A percentile compares a stretch with the other conserved stretches of the same genome.
Evolutionary conservation across 768 basidiomycete species (phyloP).

Genomic region (Guyanaporus albipodus): DNA sequence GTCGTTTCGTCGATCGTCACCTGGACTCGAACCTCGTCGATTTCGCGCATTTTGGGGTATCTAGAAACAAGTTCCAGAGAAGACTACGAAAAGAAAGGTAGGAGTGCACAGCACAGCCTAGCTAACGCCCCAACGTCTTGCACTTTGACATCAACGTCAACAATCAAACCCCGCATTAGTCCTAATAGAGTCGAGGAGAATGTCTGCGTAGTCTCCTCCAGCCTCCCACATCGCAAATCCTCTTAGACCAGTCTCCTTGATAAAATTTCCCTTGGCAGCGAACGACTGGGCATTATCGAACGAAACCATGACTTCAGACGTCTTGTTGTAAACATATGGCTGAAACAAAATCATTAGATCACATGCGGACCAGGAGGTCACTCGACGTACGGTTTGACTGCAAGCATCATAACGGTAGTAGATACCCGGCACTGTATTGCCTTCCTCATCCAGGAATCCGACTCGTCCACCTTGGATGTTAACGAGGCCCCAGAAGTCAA

Average conservation of each 20-base stretch:
- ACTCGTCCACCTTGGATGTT: no score
- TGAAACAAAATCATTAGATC: conserved; percentile 25
- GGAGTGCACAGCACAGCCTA: no score
- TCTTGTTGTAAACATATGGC: conserved; percentile 64
- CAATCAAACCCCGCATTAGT: neutral
- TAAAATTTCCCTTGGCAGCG: conserved; percentile 56
- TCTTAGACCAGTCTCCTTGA: conserved; percentile 45
- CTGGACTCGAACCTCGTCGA: neutral
- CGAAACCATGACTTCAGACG: conserved; percentile 54
- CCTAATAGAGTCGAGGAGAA: conserved; percentile 55
- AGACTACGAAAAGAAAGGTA: neutral
- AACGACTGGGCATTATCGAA: conserved; percentile 64
- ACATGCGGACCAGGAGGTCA: conserved; percentile 2
- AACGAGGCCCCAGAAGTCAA: conserved; percentile 58
- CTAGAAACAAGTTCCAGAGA: neutral
- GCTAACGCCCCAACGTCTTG: no score
- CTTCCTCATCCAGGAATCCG: conserved; percentile 44
- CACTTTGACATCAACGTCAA: no score
- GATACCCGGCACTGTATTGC: conserved; percentile 40
- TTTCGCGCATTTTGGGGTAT: neutral
- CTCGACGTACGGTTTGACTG: conserved; percentile 68
- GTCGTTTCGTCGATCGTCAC: neutral
- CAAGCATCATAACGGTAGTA: conserved; percentile 58
- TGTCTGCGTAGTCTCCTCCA: conserved; percentile 58
- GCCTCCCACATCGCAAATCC: conserved; percentile 75